Evolutionary conservation across 352 stramenopile species (phyloP).

Genomic region (Phytophthora kernoviae): DNA sequence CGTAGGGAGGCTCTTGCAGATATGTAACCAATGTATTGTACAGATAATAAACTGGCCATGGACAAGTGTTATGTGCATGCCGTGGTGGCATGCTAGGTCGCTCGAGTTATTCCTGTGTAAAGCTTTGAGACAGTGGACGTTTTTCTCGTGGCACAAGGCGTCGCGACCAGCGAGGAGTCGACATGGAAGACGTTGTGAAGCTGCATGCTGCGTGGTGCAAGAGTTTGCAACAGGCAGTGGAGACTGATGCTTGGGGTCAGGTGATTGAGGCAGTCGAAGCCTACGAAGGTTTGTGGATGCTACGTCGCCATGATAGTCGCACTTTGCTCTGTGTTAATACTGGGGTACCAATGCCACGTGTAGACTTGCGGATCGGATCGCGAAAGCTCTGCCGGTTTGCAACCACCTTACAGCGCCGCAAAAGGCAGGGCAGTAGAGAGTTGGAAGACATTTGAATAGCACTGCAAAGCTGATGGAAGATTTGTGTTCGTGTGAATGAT

Average conservation of each 20-base stretch:
- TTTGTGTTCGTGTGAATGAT: neutral
- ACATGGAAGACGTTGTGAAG: conserved; percentile 55
- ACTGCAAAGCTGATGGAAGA: neutral
- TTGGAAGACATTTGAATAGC: neutral
- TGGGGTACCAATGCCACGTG: neutral
- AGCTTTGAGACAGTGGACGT: conserved; percentile 1
- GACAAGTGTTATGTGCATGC: neutral
- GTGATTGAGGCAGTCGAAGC: conserved; percentile 79
- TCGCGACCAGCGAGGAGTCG: conserved; percentile 10
- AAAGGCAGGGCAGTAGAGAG: conserved; percentile 22
- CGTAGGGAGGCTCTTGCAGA: neutral
- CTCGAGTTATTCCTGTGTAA: conserved; percentile 7
- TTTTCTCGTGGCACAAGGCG: conserved; percentile 11
- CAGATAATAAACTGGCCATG: conserved; percentile 23
- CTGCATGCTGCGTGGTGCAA: conserved; percentile 61
- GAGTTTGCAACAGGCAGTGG: conserved; percentile 57
- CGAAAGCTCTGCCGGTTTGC: conserved; percentile 41
- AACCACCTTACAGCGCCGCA: conserved; percentile 49
- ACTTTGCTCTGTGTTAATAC: neutral
- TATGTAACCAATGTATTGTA: conserved; percentile 27
- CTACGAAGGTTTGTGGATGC: conserved; percentile 56
- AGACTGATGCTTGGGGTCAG: conserved; percentile 73
- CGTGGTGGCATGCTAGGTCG: too few relatives aligned
- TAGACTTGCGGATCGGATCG: conserved; percentile 47
- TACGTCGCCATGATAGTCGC: neutral